A percentile compares a stretch with the other conserved stretches of the same genome.
These are phyloP conservation scores for Neoboletus brunneissimus DNA, from an alignment of 768 basidiomycete genomes.

Conservation along the genomic window DNA sequence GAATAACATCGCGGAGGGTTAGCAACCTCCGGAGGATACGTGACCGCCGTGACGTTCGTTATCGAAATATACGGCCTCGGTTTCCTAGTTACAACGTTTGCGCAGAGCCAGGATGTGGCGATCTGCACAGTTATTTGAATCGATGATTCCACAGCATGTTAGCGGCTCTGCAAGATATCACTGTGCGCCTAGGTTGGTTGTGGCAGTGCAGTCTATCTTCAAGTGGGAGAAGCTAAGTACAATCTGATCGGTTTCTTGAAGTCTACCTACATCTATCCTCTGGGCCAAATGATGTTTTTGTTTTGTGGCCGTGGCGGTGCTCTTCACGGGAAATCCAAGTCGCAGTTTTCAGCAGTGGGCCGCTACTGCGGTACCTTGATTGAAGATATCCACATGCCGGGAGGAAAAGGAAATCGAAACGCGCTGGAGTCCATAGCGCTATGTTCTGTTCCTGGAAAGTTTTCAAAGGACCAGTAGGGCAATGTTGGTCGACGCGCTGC, in stretches of 20 bases:
- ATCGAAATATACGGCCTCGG: background rate
- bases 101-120: background rate
- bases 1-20: constrained; percentile 14
- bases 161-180: background rate
- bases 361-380: constrained; percentile 4
- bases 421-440: background rate
- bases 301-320: background rate
- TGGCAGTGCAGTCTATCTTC: constrained; percentile 1
- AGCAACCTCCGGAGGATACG: constrained; percentile 9
- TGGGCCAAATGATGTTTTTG: background rate
- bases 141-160: constrained; percentile 10
- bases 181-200: background rate
- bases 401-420: background rate
- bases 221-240: background rate
- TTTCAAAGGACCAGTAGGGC: background rate
- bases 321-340: background rate
- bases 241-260: background rate
- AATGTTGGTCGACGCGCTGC: background rate
- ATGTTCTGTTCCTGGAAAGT: background rate
- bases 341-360: constrained; percentile 2
- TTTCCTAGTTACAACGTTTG: background rate
- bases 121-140: background rate
- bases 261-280: background rate
- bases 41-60: constrained; percentile 1
- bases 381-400: background rate